These are phyloP conservation scores for Sugiyamaella paludigena DNA, from an alignment of 1,139 yeast genomes.

Conservation along the genomic window DNA sequence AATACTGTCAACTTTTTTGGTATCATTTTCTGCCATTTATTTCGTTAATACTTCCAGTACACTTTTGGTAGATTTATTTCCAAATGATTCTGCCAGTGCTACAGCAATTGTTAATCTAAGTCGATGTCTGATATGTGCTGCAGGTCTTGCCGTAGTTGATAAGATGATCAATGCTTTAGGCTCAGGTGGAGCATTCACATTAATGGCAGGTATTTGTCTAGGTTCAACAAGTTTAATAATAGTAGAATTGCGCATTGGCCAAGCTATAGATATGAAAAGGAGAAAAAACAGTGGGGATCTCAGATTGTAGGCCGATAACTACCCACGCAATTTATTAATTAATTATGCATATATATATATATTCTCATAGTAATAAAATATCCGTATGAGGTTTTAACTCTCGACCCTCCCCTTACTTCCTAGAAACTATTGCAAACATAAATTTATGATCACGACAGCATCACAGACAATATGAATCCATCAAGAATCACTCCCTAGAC, in stretches of 20 bases:
- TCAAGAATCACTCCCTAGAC: too few relatives aligned
- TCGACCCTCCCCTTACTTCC: too few relatives aligned
- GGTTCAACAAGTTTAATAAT: constrained; percentile 19
- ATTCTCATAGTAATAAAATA: too few relatives aligned
- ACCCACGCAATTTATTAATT: too few relatives aligned
- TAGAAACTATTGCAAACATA: too few relatives aligned
- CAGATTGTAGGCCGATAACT: too few relatives aligned
- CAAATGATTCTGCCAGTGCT: constrained; percentile 58
- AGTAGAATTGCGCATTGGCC: constrained; percentile 21
- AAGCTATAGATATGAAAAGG: constrained; percentile 12
- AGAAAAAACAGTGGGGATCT: neutral
- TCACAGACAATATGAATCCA: too few relatives aligned
- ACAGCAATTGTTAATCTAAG: constrained; percentile 59
- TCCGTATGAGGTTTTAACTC: too few relatives aligned
- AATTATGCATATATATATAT: too few relatives aligned
- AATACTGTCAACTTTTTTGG: constrained; percentile 49
- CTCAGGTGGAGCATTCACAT: constrained; percentile 63
- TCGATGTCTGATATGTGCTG: constrained; percentile 60
- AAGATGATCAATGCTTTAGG: constrained; percentile 53
- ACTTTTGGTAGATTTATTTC: constrained; percentile 59
- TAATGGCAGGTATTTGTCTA: constrained; percentile 46
- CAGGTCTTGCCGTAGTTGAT: constrained; percentile 60
- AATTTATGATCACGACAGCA: too few relatives aligned
- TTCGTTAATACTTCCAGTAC: constrained; percentile 53
- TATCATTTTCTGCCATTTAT: constrained; percentile 52